These are phyloP conservation scores for Boletellus emodensis DNA, from an alignment of 768 basidiomycete species.

Conservation along the genomic window DNA sequence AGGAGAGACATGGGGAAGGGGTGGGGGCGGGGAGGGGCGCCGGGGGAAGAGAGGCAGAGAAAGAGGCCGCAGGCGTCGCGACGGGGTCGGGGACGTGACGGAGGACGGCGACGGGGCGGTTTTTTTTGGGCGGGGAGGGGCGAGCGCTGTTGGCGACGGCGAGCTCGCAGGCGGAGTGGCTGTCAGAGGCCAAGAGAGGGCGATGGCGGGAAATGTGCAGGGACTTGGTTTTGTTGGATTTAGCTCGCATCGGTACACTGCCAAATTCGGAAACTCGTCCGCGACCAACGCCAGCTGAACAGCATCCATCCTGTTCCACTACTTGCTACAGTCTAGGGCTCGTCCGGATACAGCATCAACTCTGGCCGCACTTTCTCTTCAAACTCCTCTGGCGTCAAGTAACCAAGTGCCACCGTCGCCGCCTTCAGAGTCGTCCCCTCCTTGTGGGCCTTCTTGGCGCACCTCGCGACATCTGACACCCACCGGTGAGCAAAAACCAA, in stretches of 20 bases:
- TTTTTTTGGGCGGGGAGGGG: neutral
- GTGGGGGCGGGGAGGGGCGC: constrained; percentile 2
- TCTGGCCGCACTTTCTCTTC: constrained; percentile 91
- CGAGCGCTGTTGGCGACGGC: neutral
- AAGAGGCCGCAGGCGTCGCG: neutral
- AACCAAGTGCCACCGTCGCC: constrained; percentile 84
- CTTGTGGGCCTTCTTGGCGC: constrained; percentile 99
- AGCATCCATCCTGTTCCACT: neutral
- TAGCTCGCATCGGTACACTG: constrained; percentile 32
- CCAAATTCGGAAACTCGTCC: constrained; percentile 29
- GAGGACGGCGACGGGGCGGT: neutral
- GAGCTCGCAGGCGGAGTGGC: constrained; percentile 1
- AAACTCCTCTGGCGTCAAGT: constrained; percentile 87
- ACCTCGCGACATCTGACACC: constrained; percentile 85
- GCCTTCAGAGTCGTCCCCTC: constrained; percentile 96
- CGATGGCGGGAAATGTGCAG: constrained; percentile 33
- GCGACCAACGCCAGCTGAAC: neutral
- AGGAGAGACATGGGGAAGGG: constrained; percentile 62
- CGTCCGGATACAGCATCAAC: constrained; percentile 79
- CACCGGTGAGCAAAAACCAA: constrained; percentile 7
- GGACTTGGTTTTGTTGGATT: constrained; percentile 36
- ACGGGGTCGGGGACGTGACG: neutral
- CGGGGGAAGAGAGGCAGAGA: neutral
- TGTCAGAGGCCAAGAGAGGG: constrained; percentile 17
- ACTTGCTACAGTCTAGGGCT: constrained; percentile 27